These are phyloP conservation scores for Solanum ahanhuiri DNA, from an alignment of 257 asterid genomes.

Conservation along the genomic window DNA sequence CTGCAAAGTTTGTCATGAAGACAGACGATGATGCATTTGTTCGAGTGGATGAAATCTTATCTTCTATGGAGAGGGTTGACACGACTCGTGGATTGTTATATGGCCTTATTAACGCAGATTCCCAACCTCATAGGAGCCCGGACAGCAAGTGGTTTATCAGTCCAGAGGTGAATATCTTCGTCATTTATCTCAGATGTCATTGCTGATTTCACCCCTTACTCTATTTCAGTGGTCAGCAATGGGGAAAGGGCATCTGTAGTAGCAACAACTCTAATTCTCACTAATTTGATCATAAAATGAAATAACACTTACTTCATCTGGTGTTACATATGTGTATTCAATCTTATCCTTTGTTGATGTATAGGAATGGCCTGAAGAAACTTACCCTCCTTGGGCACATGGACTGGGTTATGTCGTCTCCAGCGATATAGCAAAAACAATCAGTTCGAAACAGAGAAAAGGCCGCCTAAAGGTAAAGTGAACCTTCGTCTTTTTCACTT, in stretches of 20 bases:
- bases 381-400: constrained; percentile 91
- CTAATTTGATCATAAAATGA: not conserved
- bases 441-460: constrained; percentile 47
- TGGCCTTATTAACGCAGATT: constrained; percentile 80
- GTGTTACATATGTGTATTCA: not conserved
- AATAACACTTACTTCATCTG: not conserved
- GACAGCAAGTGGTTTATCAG: constrained; percentile 98
- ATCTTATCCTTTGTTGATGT: constrained; percentile 11
- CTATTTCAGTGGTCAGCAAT: not conserved
- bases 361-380: constrained; percentile 85
- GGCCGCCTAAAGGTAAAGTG: constrained; percentile 59
- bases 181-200: not conserved
- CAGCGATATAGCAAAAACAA: constrained; percentile 60
- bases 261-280: not conserved
- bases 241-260: not conserved
- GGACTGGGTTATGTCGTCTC: constrained; percentile 95
- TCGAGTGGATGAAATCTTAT: constrained; percentile 82
- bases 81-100: constrained; percentile 66
- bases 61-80: constrained; percentile 43
- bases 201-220: not conserved
- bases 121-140: constrained; percentile 70
- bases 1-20: constrained; percentile 87
- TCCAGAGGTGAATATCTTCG: constrained; percentile 52
- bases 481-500: not conserved
- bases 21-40: constrained; percentile 98